Percentiles rank a stretch among this genome's conserved stretches.
phyloP scores from a whole-genome alignment of 371 early-diverging fungal genomes.

The Fennellomyces sp. region DNA sequence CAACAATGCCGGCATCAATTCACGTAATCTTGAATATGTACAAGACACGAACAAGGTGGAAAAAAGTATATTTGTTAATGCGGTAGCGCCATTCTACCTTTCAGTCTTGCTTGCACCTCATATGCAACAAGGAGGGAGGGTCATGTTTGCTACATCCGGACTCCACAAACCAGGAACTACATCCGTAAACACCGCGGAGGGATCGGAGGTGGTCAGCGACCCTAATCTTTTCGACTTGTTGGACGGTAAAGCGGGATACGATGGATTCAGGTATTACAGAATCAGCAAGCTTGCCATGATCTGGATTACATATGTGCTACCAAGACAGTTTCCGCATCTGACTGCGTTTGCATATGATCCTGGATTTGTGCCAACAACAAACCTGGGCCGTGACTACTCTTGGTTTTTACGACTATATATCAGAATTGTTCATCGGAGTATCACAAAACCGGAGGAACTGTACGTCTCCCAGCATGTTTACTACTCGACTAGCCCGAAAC shows the following conservation, averaged over 20 bases:
- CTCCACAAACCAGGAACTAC: no score
- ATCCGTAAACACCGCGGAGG: no score
- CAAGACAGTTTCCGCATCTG: slow-evolving; percentile 11
- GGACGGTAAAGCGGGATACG: slow-evolving; percentile 25
- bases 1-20: no score
- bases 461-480: slow-evolving; percentile 26
- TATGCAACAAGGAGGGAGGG: no score
- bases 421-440: no score
- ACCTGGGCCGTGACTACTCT: slow-evolving; percentile 24
- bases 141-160: no score
- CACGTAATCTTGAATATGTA: no score
- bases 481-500: slow-evolving; percentile 24
- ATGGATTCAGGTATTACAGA: slow-evolving; percentile 32
- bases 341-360: slow-evolving; percentile 31
- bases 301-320: slow-evolving; percentile 22
- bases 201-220: no score
- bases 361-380: slow-evolving; percentile 47
- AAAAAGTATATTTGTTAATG: no score
- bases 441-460: slow-evolving; percentile 24
- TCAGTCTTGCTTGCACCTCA: no score
- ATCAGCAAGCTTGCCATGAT: slow-evolving; percentile 35
- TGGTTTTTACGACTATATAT: slow-evolving; percentile 13
- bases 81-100: no score
- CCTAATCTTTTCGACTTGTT: slow-evolving; percentile 29
- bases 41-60: no score